Evolutionary conservation across 176 grass and related monocot genomes (phyloP).

Genomic region (Zea mays): Zm-B73-REFERENCE-NAM-5.0 NC_050105.1:117262001-117262500

Average conservation of each 20-base stretch:
- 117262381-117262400: conserved; percentile 14
- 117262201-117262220: background rate
- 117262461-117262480: conserved; percentile 34
- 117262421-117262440: background rate
- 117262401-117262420: conserved; percentile 21
- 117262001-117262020: conserved; percentile 16
- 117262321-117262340: conserved; percentile 19
- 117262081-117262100: background rate
- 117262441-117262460: conserved; percentile 52
- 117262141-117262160: conserved; percentile 9
- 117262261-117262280: conserved; percentile 13
- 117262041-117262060: conserved; percentile 11
- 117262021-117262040: conserved; percentile 10
- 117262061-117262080: conserved; percentile 31
- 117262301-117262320: background rate
- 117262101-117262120: conserved; percentile 18
- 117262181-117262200: background rate
- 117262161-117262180: conserved; percentile 19
- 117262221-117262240: conserved; percentile 11
- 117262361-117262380: conserved; percentile 6
- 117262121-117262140: conserved; percentile 4
- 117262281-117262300: background rate
- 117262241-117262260: conserved; percentile 28
- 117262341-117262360: conserved; percentile 28
- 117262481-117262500: background rate